Conservation (phyloP, 768 basidiomycete genomes). For the Panaeolus papilionaceus region DNA sequence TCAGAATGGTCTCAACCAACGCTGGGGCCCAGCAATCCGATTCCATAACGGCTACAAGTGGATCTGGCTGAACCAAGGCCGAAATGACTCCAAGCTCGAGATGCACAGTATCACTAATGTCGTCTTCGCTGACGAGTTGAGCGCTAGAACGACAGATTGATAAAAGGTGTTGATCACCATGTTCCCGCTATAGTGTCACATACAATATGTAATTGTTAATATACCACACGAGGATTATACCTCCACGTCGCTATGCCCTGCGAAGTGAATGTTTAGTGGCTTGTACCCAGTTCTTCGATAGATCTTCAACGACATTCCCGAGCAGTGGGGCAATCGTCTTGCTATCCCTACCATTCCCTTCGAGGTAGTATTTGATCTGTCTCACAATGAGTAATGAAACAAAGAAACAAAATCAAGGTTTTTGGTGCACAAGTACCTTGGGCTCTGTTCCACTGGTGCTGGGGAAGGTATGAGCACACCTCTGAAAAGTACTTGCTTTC, state of each 20-base stretch:
- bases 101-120: slow-evolving; percentile 41
- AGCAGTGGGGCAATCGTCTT: slow-evolving; percentile 55
- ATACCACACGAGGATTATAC: background rate
- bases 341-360: slow-evolving; percentile 69
- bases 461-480: slow-evolving; percentile 12
- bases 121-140: slow-evolving; percentile 47
- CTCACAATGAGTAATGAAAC: background rate
- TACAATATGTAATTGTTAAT: slow-evolving; percentile 4
- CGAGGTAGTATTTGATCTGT: slow-evolving; percentile 91
- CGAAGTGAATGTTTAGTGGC: slow-evolving; percentile 47
- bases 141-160: slow-evolving; percentile 6
- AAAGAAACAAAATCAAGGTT: too few relatives aligned
- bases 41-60: slow-evolving; percentile 57
- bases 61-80: slow-evolving; percentile 52
- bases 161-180: background rate
- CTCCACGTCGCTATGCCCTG: background rate
- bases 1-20: slow-evolving; percentile 40
- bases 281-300: slow-evolving; percentile 75
- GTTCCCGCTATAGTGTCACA: background rate
- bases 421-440: slow-evolving; percentile 56
- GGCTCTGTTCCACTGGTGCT: slow-evolving; percentile 93
- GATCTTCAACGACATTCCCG: slow-evolving; percentile 60
- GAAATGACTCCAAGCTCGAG: slow-evolving; percentile 32
- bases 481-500: background rate
- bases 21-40: slow-evolving; percentile 50